These are phyloP conservation scores for Coriaria nepalensis DNA, from an alignment of 306 rosid species.

Conservation along the genomic window DNA sequence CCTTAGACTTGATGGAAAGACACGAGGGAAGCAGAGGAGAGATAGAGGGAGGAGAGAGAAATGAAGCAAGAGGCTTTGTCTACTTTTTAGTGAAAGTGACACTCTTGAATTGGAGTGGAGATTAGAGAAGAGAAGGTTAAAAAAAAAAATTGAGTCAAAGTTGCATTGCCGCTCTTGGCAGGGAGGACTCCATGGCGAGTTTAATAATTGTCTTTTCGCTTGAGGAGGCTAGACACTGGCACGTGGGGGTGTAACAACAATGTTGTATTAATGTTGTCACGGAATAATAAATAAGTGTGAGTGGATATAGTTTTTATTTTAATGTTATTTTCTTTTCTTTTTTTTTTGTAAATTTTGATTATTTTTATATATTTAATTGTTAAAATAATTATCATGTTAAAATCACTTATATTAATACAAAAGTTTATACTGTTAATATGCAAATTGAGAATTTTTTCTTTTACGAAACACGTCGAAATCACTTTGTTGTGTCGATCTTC, in stretches of 20 bases:
- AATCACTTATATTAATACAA: too few relatives aligned
- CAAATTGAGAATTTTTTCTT: too few relatives aligned
- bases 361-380: too few relatives aligned
- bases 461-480: too few relatives aligned
- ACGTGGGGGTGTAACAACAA: slow-evolving; percentile 28
- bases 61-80: slow-evolving; percentile 16
- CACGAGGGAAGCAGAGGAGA: slow-evolving; percentile 2
- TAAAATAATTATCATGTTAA: too few relatives aligned
- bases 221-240: slow-evolving; percentile 21
- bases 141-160: slow-evolving; percentile 44
- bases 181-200: slow-evolving; percentile 21
- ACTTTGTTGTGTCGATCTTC: too few relatives aligned
- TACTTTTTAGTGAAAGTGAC: slow-evolving; percentile 77
- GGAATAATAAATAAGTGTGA: too few relatives aligned
- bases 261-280: too few relatives aligned
- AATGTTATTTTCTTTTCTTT: background rate
- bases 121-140: slow-evolving; percentile 19
- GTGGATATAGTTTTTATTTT: too few relatives aligned
- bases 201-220: slow-evolving; percentile 50
- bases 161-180: slow-evolving; percentile 7
- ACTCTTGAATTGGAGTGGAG: slow-evolving; percentile 4
- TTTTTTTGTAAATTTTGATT: too few relatives aligned
- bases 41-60: slow-evolving; percentile 3
- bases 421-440: too few relatives aligned
- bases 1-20: slow-evolving; percentile 23